A percentile compares a stretch with the other conserved stretches of the same genome.
phyloP scores from a whole-genome alignment of 345 rosid species.

The Adansonia digitata region DNA sequence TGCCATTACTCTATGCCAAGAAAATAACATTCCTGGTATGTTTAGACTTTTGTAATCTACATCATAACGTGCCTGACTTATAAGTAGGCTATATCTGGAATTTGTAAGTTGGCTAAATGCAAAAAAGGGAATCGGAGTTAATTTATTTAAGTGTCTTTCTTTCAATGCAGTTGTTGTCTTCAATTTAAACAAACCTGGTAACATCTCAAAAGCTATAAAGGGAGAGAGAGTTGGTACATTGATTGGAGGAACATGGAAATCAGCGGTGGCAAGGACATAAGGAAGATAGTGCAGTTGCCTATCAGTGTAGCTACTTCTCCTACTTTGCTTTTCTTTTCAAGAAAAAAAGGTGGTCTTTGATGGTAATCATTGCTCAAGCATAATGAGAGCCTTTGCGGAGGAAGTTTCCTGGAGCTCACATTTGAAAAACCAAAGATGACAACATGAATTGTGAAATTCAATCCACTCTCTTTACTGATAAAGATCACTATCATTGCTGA shows the following conservation, averaged over 20 bases:
- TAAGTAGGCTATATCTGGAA: not conserved
- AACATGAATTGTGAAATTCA: not conserved
- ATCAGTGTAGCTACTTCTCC: not conserved
- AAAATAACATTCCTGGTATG: slow-evolving; percentile 91
- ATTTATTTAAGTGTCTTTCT: slow-evolving; percentile 8
- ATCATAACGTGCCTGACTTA: not conserved
- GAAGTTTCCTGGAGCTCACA: slow-evolving; percentile 6
- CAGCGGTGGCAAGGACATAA: slow-evolving; percentile 31
- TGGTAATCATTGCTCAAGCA: not conserved
- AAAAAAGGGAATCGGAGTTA: not conserved
- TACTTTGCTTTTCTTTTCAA: not conserved
- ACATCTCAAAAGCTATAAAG: slow-evolving; percentile 79
- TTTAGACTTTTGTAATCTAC: not conserved
- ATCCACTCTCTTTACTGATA: not conserved
- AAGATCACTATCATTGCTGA: not conserved
- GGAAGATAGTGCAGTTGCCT: slow-evolving; percentile 3
- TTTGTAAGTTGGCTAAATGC: not conserved
- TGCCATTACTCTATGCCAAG: slow-evolving; percentile 90
- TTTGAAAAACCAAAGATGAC: not conserved
- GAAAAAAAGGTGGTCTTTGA: not conserved
- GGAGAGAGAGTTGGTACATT: slow-evolving; percentile 88
- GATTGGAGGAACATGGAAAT: slow-evolving; percentile 59
- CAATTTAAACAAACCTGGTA: slow-evolving; percentile 75
- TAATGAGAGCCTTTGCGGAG: not conserved
- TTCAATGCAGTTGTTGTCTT: slow-evolving; percentile 71